Evolutionary conservation across 2,329 filamentous ascomycete species (phyloP), one percentile per base, ranked within the genome.

Genomic region (Lachnellula cervina): DNA sequence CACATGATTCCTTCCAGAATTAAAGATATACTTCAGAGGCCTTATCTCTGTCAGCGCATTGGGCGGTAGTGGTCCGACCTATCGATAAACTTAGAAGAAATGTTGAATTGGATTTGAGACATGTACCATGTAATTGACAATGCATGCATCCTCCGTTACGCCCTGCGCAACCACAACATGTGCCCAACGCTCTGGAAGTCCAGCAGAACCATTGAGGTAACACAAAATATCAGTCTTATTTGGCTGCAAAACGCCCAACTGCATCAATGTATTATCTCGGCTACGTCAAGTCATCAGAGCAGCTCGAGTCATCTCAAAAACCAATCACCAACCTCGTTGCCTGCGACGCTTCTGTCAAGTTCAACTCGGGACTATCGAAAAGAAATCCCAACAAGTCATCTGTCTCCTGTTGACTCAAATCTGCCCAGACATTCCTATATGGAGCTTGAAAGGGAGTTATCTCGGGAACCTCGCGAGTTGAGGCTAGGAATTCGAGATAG

Each of bases 171-270:
- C 35, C 17, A 55, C 50, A 35, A 56, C 61, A 25, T 50, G 57
- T 40, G 59, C 61, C 54, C 55, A 62, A 32, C 59, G 48, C 6
- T 34, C 13, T 16, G 61, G 61, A 25, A 45, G 14, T 2, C 28
- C 43, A 19, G 54, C 47, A 17, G n/a, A 32, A 6, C 54, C 54
- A 38, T 55, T 46, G n/a, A 63, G 42, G 52, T 63, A 63, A 3
- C 38, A 35, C 17, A 63, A 16, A 1, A 54, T 54, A 51, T 62
- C 57, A 25, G 61, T 56, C 34, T 63, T 63, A 37, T 63, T 63
- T 11, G 61, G 61, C 28, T 56, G 55, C 8, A 63, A 28, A 3
- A 57, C n/a, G 21, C 62, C 61, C 4, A 60, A 38, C 21, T 59
- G 43, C 6, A 53, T 14, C 17, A 40, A 21, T 2, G 9, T 51